Evolutionary conservation across 2,329 filamentous ascomycete genomes (phyloP).

Genomic region (Fusarium torreyae): DNA sequence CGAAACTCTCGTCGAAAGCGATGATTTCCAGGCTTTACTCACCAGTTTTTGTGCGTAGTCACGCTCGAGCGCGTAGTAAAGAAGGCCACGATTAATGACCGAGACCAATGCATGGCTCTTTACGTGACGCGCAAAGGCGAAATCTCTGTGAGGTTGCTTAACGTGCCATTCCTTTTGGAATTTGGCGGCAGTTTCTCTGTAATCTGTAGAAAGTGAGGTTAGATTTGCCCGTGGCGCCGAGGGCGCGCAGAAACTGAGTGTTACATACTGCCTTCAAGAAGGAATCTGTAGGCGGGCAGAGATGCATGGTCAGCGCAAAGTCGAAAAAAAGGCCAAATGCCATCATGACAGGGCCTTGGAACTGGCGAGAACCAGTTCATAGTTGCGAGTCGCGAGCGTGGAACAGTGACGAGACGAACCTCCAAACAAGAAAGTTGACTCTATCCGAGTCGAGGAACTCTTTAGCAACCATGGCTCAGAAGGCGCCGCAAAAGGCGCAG

Average conservation of each 20-base stretch:
- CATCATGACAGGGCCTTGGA: slow-evolving; percentile 20
- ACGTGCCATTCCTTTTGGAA: slow-evolving; percentile 79
- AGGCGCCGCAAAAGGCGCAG: slow-evolving; percentile 54
- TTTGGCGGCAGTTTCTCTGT: slow-evolving; percentile 76
- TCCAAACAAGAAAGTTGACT: slow-evolving; percentile 80
- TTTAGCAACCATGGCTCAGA: slow-evolving; percentile 66
- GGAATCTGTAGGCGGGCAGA: slow-evolving; percentile 62
- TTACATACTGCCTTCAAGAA: slow-evolving; percentile 74
- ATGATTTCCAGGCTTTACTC: slow-evolving; percentile 46
- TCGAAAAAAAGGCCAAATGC: slow-evolving; percentile 21
- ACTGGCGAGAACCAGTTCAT: slow-evolving; percentile 32
- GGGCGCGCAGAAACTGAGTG: slow-evolving; percentile 41
- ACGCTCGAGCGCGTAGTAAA: slow-evolving; percentile 73
- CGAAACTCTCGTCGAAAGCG: slow-evolving; percentile 24
- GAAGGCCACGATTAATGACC: slow-evolving; percentile 74
- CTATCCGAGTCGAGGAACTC: slow-evolving; percentile 76
- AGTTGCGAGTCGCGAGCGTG: slow-evolving; percentile 44
- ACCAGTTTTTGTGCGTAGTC: slow-evolving; percentile 68
- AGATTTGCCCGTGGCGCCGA: slow-evolving; percentile 41
- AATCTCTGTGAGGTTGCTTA: slow-evolving; percentile 72
- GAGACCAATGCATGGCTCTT: slow-evolving; percentile 75
- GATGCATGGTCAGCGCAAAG: slow-evolving; percentile 42
- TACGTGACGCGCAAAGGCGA: slow-evolving; percentile 76
- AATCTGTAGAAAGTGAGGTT: slow-evolving; percentile 64
- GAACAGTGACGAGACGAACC: slow-evolving; percentile 70